A percentile compares a stretch with the other conserved stretches of the same genome.
Evolutionary conservation across 768 basidiomycete species (phyloP).

Genomic region (Podaxis carcinomalis): DNA sequence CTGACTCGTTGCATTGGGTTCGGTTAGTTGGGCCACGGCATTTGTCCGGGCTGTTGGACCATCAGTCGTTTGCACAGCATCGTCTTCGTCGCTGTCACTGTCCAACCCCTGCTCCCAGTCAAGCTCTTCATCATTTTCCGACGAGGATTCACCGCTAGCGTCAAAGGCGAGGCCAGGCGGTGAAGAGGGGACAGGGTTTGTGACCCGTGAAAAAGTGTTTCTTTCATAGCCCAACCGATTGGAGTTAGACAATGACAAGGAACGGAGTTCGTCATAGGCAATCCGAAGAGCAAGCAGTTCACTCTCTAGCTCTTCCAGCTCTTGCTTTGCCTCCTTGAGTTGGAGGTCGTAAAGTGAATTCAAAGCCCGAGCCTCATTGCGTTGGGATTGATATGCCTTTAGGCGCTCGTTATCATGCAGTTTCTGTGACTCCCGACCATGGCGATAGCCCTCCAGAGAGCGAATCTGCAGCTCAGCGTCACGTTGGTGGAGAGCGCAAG

Average conservation of each 20-base stretch:
- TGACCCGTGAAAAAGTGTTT: neutral
- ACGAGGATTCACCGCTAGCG: neutral
- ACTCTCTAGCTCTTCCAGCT: conserved; percentile 18
- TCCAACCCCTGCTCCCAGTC: neutral
- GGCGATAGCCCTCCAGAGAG: conserved; percentile 16
- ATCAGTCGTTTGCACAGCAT: neutral
- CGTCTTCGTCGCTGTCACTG: neutral
- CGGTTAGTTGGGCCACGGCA: neutral
- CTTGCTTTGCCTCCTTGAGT: conserved; percentile 14
- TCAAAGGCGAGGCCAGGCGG: neutral
- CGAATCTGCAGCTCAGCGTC: conserved; percentile 8
- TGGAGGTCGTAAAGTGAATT: conserved; percentile 11
- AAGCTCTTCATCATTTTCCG: neutral
- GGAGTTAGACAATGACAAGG: neutral
- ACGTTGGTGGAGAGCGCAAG: conserved; percentile 12
- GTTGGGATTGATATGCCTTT: conserved; percentile 16
- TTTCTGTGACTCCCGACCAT: conserved; percentile 14
- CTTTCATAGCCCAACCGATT: neutral
- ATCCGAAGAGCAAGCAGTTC: conserved; percentile 19
- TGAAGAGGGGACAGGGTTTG: neutral
- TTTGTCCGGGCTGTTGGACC: neutral
- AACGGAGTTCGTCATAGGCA: conserved; percentile 16
- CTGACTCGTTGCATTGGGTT: neutral
- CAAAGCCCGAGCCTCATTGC: conserved; percentile 17
- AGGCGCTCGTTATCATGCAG: conserved; percentile 15